These are phyloP conservation scores for Salix koriyanagi DNA, from an alignment of 345 rosid species.

Conservation along the genomic window DNA sequence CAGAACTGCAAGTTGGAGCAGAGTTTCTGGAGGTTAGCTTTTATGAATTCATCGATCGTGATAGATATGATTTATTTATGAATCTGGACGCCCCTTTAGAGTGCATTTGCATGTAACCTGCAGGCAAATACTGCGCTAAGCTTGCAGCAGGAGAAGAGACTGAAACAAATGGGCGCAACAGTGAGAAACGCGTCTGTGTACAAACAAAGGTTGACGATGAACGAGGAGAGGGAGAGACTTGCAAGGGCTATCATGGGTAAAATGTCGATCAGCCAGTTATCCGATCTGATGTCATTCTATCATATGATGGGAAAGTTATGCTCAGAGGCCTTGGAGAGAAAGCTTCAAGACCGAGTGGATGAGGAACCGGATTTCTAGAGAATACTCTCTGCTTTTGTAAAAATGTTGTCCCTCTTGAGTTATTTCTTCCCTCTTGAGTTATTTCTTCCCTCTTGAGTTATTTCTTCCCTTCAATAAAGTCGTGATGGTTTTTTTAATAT, in stretches of 20 bases:
- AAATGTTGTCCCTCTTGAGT: neutral
- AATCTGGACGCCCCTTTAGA: no score
- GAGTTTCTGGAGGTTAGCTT: constrained; percentile 23
- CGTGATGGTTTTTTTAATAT: neutral
- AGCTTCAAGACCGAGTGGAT: constrained; percentile 15
- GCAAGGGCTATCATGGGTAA: constrained; percentile 22
- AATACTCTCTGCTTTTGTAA: neutral
- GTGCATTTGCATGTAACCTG: neutral
- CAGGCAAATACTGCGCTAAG: constrained; percentile 31
- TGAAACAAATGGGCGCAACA: constrained; percentile 35
- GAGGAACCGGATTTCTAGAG: constrained; percentile 3
- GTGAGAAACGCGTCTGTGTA: constrained; percentile 24
- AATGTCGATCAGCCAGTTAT: constrained; percentile 22
- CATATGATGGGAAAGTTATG: constrained; percentile 25
- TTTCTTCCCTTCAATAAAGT: neutral
- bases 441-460: neutral
- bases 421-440: neutral
- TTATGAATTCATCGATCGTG: neutral
- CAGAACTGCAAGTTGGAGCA: constrained; percentile 29
- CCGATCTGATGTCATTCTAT: constrained; percentile 28
- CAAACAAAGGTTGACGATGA: constrained; percentile 18
- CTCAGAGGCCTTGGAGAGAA: constrained; percentile 22
- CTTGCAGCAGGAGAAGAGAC: constrained; percentile 31
- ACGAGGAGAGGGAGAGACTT: constrained; percentile 24
- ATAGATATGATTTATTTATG: no score